Percentiles rank a stretch among this genome's conserved stretches.
Evolutionary conservation across 2,329 filamentous ascomycete species (phyloP).

Genomic region (Nothophoma quercina): DNA sequence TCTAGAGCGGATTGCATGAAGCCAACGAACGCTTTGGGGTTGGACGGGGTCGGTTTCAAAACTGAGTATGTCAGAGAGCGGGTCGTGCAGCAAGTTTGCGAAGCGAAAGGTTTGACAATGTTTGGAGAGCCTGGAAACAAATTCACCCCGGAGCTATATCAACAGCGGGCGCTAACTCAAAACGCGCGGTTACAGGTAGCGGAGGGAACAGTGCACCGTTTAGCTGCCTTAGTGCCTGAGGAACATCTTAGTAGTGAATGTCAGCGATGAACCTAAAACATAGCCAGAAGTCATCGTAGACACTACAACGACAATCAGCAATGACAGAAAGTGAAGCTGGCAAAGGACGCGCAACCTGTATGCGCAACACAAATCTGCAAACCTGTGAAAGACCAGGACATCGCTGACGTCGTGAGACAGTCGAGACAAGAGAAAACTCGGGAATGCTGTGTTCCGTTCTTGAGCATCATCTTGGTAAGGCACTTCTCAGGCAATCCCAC

Average conservation of each 20-base stretch:
- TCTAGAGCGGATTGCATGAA: slow-evolving; percentile 39
- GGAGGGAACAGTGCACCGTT: slow-evolving; percentile 39
- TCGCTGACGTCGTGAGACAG: slow-evolving; percentile 44
- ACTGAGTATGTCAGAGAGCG: slow-evolving; percentile 46
- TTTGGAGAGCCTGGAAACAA: slow-evolving; percentile 49
- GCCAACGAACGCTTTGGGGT: slow-evolving; percentile 34
- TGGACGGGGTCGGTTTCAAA: slow-evolving; percentile 50
- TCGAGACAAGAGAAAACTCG: slow-evolving; percentile 43
- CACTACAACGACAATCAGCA: background rate
- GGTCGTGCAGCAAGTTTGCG: slow-evolving; percentile 46
- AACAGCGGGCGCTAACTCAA: slow-evolving; percentile 48
- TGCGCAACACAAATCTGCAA: slow-evolving; percentile 12
- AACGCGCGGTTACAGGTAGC: slow-evolving; percentile 39
- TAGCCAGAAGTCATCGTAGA: background rate
- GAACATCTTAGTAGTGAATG: slow-evolving; percentile 6
- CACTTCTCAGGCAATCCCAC: slow-evolving; percentile 29
- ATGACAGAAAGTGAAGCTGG: slow-evolving; percentile 1
- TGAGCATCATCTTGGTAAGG: slow-evolving; percentile 42
- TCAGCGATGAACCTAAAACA: slow-evolving; percentile 11
- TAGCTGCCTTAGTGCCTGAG: slow-evolving; percentile 19
- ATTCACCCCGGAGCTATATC: slow-evolving; percentile 38
- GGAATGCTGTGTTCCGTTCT: slow-evolving; percentile 41
- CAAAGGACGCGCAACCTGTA: slow-evolving; percentile 27
- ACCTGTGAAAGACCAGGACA: slow-evolving; percentile 27
- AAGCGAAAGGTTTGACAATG: slow-evolving; percentile 50